These are phyloP conservation scores for Globisporangium solare DNA, from an alignment of 352 stramenopile genomes.

Conservation along the genomic window DNA sequence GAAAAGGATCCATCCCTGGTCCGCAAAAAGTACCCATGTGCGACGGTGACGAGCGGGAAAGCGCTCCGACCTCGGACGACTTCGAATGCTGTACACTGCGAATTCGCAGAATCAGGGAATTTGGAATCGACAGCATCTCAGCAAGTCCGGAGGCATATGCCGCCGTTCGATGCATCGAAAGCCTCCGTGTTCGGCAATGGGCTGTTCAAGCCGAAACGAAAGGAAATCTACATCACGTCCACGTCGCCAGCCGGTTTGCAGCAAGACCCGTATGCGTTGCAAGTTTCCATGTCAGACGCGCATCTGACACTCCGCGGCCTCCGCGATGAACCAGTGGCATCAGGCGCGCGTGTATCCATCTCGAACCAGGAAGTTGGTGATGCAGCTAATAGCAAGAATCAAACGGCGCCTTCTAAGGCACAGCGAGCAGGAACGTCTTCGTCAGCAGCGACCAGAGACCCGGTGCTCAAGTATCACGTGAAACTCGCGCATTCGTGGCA, in stretches of 20 bases:
- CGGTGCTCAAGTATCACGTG: constrained; percentile 52
- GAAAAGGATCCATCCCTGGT: background rate
- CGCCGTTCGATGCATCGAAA: background rate
- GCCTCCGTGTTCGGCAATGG: background rate
- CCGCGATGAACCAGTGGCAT: constrained; percentile 5
- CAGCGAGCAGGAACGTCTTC: constrained; percentile 6
- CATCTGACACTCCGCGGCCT: constrained; percentile 23
- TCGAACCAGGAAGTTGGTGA: constrained; percentile 3
- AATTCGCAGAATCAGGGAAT: constrained; percentile 13
- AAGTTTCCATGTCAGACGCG: constrained; percentile 7
- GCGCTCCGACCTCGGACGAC: constrained; percentile 21
- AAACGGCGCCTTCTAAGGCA: constrained; percentile 1
- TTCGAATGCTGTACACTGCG: constrained; percentile 33
- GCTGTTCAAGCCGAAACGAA: constrained; percentile 5
- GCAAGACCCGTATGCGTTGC: constrained; percentile 6
- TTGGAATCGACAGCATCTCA: background rate
- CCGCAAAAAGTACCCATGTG: constrained; percentile 38
- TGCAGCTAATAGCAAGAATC: background rate
- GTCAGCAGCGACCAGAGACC: constrained; percentile 12
- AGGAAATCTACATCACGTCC: constrained; percentile 24
- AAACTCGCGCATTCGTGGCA: constrained; percentile 62
- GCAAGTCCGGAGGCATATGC: background rate
- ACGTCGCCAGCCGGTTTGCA: background rate
- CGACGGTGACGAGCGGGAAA: constrained; percentile 47
- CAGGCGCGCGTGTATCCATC: background rate